Evolutionary conservation across 306 rosid genomes (phyloP).

Genomic region (Corylus avellana): DNA sequence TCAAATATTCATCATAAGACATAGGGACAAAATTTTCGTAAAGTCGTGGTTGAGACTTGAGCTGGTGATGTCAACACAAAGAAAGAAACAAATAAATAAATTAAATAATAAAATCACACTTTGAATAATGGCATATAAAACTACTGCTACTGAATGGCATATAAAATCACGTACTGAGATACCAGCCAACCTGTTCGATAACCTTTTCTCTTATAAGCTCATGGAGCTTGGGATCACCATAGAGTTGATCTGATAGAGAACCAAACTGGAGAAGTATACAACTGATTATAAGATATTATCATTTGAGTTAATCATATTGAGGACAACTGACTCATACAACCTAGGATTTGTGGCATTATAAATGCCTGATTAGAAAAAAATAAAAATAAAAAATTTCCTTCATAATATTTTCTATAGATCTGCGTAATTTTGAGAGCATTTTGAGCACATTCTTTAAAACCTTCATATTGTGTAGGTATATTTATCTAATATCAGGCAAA

Average conservation of each 20-base stretch:
- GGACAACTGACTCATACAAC: background rate
- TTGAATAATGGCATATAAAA: background rate
- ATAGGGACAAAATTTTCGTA: slow-evolving; percentile 79
- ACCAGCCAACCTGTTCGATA: slow-evolving; percentile 62
- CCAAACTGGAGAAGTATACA: slow-evolving; percentile 66
- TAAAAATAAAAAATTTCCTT: no score
- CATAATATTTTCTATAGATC: no score
- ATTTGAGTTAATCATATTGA: slow-evolving; percentile 11
- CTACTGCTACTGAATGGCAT: background rate
- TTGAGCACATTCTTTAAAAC: no score
- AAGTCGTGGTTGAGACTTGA: slow-evolving; percentile 50
- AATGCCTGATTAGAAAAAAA: no score
- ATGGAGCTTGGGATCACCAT: slow-evolving; percentile 80
- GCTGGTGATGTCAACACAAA: slow-evolving; percentile 43
- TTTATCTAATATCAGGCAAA: no score
- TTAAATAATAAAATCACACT: background rate
- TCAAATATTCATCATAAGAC: slow-evolving; percentile 75
- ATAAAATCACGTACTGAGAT: background rate
- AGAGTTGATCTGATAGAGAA: slow-evolving; percentile 86
- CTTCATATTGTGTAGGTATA: no score
- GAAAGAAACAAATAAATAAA: background rate
- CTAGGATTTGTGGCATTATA: background rate
- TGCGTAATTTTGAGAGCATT: no score
- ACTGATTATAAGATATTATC: background rate
- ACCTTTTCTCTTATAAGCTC: slow-evolving; percentile 72